Conservation (phyloP, 345 rosid genomes). For the Brassica napus region Da-Ae NC_063440.1:12657501-12658000, state of each 20-base stretch:
- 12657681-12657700: neutral
- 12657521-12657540: constrained; percentile 60
- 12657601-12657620: constrained; percentile 62
- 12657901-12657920: too few relatives aligned
- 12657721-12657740: neutral
- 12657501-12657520: constrained; percentile 53
- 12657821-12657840: constrained; percentile 56
- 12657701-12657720: neutral
- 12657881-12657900: neutral
- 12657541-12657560: constrained; percentile 67
- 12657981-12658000: constrained; percentile 67
- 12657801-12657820: constrained; percentile 54
- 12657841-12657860: constrained; percentile 54
- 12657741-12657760: constrained; percentile 55
- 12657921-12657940: constrained; percentile 44
- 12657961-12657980: constrained; percentile 71
- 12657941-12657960: constrained; percentile 53
- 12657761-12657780: constrained; percentile 69
- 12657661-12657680: constrained; percentile 37
- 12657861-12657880: neutral
- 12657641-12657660: constrained; percentile 34
- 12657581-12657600: constrained; percentile 72
- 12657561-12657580: constrained; percentile 67
- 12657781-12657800: constrained; percentile 62
- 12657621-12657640: constrained; percentile 67